phyloP scores from a whole-genome alignment of 2,329 filamentous ascomycete genomes.

The Sclerotinia trifoliorum region DNA sequence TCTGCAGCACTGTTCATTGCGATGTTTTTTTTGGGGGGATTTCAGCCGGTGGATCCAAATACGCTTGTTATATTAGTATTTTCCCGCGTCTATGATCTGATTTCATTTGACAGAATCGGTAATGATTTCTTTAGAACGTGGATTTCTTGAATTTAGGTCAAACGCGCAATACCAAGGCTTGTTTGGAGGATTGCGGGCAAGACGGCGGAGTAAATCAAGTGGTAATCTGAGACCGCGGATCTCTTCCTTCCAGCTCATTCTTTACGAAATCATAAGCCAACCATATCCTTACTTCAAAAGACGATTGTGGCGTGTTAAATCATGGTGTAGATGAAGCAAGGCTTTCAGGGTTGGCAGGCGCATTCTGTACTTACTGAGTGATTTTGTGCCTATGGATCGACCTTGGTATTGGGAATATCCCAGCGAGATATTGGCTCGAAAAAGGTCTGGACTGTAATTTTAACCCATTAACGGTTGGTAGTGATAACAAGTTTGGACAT shows the following conservation, averaged over 20 bases:
- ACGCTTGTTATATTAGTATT: background rate
- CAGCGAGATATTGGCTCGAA: background rate
- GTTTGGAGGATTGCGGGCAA: background rate
- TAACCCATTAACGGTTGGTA: background rate
- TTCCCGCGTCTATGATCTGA: background rate
- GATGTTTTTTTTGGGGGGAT: background rate
- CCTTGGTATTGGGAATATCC: background rate
- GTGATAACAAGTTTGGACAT: background rate
- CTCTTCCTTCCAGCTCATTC: background rate
- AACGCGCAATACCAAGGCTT: background rate
- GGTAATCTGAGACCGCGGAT: background rate
- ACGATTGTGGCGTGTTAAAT: background rate
- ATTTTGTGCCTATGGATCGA: background rate
- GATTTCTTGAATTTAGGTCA: background rate
- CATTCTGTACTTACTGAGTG: background rate
- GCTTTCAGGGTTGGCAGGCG: background rate
- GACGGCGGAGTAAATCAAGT: background rate
- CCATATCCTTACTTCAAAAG: background rate
- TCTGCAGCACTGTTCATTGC: background rate
- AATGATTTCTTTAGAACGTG: background rate
- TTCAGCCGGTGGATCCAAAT: background rate
- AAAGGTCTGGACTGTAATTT: background rate
- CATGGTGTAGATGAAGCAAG: background rate
- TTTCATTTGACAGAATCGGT: background rate
- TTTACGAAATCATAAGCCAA: background rate